Conservation (phyloP, 805 yeast species). For the Candida boidinii region DNA sequence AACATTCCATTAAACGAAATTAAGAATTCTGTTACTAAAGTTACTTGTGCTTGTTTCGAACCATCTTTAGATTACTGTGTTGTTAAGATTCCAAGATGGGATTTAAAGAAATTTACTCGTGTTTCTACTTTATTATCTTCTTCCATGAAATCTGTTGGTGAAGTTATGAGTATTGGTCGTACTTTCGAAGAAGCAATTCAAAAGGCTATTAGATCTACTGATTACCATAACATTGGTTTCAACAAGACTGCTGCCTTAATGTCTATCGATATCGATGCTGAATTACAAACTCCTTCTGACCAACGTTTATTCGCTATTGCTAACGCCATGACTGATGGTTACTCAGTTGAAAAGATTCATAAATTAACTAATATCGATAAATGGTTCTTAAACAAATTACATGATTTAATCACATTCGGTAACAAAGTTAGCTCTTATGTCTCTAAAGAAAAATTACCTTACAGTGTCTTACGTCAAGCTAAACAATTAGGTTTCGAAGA, state of each 20-base stretch:
- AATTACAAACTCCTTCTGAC: slow-evolving; percentile 95
- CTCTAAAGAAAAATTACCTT: slow-evolving; percentile 53
- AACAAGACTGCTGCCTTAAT: slow-evolving; percentile 73
- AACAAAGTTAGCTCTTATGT: slow-evolving; percentile 49
- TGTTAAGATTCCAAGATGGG: slow-evolving; percentile 98
- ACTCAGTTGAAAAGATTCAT: slow-evolving; percentile 90
- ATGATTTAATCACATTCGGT: slow-evolving; percentile 67
- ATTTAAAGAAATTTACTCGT: slow-evolving; percentile 88
- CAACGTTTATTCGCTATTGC: slow-evolving; percentile 95
- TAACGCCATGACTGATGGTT: slow-evolving; percentile 83
- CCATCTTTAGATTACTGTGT: slow-evolving; percentile 96
- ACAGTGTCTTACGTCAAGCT: slow-evolving; percentile 64
- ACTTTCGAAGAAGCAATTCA: slow-evolving; percentile 97
- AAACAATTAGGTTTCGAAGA: slow-evolving; percentile 97
- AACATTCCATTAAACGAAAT: slow-evolving; percentile 88
- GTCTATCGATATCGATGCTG: slow-evolving; percentile 88
- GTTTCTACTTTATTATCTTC: slow-evolving; percentile 84
- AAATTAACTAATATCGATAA: slow-evolving; percentile 84
- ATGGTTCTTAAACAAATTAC: slow-evolving; percentile 90
- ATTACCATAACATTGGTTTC: slow-evolving; percentile 93
- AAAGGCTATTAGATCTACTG: slow-evolving; percentile 94
- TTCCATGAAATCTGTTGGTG: slow-evolving; percentile 98
- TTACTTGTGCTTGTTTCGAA: slow-evolving; percentile 94
- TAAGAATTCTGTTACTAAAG: slow-evolving; percentile 86
- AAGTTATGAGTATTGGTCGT: slow-evolving; percentile 96